Evolutionary conservation across 2,329 filamentous ascomycete genomes (phyloP).

Genomic region (Talaromyces sp.): DNA sequence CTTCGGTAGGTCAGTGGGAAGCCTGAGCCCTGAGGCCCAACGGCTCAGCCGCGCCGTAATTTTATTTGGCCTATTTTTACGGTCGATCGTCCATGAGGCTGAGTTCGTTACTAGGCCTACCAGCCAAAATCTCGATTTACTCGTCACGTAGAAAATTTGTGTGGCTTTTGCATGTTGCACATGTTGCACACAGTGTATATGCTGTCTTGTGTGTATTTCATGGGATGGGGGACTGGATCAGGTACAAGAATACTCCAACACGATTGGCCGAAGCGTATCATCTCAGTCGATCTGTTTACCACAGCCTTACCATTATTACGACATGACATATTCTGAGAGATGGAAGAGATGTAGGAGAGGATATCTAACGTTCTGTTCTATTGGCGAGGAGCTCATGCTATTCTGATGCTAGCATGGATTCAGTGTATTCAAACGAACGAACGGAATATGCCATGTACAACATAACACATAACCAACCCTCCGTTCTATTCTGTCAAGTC

Average conservation of each 20-base stretch:
- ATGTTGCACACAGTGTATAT: background rate
- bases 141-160: background rate
- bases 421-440: too few species aligned
- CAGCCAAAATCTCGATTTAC: background rate
- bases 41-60: background rate
- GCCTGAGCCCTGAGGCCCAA: background rate
- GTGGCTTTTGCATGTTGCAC: too few species aligned
- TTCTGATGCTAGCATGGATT: too few species aligned
- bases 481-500: background rate
- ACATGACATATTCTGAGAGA: too few species aligned
- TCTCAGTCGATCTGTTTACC: background rate
- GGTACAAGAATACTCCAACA: background rate
- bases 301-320: too few species aligned
- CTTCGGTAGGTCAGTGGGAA: background rate
- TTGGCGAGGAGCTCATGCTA: too few species aligned
- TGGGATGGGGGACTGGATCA: background rate
- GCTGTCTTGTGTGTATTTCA: background rate
- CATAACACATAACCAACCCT: background rate
- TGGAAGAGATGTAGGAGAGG: too few species aligned
- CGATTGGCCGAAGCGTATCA: background rate
- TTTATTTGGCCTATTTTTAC: background rate
- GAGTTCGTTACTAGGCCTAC: background rate
- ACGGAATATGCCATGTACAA: too few species aligned
- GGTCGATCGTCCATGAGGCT: background rate
- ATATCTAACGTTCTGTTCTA: too few species aligned